These are phyloP conservation scores for Pseudozyma tsukubaensis DNA, from an alignment of 1,284 basidiomycete species.

Conservation along the genomic window DNA sequence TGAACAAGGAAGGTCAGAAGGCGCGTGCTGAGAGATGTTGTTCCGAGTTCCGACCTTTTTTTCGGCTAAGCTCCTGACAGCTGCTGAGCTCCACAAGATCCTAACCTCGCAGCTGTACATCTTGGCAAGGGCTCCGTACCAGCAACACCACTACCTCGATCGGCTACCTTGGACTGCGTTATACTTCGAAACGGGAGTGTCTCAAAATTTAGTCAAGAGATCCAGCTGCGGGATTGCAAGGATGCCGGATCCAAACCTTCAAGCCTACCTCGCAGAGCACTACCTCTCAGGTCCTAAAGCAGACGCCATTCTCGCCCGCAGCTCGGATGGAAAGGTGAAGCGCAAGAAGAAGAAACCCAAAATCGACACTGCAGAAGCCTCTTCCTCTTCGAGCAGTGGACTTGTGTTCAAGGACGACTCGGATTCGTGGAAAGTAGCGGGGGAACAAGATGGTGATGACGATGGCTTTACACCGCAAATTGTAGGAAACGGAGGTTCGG, in stretches of 20 bases:
- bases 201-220: background rate
- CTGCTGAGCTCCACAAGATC: constrained; percentile 6
- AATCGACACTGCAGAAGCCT: constrained; percentile 65
- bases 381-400: constrained; percentile 17
- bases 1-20: background rate
- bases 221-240: background rate
- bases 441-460: constrained; percentile 45
- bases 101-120: too few species aligned
- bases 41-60: constrained; percentile 21
- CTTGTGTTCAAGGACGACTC: constrained; percentile 57
- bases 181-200: background rate
- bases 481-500: constrained; percentile 4
- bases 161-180: too few species aligned
- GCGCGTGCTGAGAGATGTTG: constrained; percentile 1
- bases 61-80: background rate
- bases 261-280: constrained; percentile 72
- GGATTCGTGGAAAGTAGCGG: constrained; percentile 41
- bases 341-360: constrained; percentile 78
- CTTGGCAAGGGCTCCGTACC: too few species aligned
- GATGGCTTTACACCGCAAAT: constrained; percentile 44
- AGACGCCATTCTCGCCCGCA: constrained; percentile 86
- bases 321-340: constrained; percentile 74
- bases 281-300: constrained; percentile 98
- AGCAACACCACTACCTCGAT: too few species aligned
- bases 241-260: constrained; percentile 69